phyloP scores from a whole-genome alignment of 805 yeast species.

The Barnettozyma vustinii region DNA sequence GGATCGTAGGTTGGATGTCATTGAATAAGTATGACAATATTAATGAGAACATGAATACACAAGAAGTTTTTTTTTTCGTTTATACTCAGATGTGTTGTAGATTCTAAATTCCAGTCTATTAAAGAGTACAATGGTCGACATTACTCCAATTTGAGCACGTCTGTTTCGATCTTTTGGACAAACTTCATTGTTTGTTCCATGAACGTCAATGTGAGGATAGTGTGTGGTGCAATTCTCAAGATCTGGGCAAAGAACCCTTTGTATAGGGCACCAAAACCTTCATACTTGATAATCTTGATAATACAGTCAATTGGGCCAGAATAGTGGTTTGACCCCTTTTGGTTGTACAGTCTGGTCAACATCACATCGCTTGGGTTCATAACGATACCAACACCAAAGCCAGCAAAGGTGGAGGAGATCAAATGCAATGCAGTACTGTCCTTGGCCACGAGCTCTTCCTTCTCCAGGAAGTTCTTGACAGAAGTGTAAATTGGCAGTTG shows the following conservation, averaged over 20 bases:
- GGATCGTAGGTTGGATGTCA: neutral
- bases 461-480: slow-evolving; percentile 56
- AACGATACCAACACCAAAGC: slow-evolving; percentile 87
- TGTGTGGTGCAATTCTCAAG: slow-evolving; percentile 91
- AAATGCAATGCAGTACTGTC: slow-evolving; percentile 65
- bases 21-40: slow-evolving; percentile 2
- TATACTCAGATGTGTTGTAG: neutral
- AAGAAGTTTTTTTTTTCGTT: too few relatives aligned
- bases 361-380: slow-evolving; percentile 99
- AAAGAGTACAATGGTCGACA: neutral
- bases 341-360: slow-evolving; percentile 91
- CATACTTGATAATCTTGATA: slow-evolving; percentile 70
- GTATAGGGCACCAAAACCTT: slow-evolving; percentile 84
- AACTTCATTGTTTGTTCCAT: slow-evolving; percentile 92
- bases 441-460: slow-evolving; percentile 28
- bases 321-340: slow-evolving; percentile 74
- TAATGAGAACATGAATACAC: neutral
- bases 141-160: slow-evolving; percentile 2
- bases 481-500: slow-evolving; percentile 88
- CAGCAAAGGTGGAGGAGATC: slow-evolving; percentile 69
- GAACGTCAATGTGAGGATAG: slow-evolving; percentile 81
- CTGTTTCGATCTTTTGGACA: slow-evolving; percentile 31
- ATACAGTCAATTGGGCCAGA: slow-evolving; percentile 87
- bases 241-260: slow-evolving; percentile 95
- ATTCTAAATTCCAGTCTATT: neutral